Base-by-base conservation (phyloP, 2,329 filamentous ascomycete species). In the Capronia epimyces region DNA sequence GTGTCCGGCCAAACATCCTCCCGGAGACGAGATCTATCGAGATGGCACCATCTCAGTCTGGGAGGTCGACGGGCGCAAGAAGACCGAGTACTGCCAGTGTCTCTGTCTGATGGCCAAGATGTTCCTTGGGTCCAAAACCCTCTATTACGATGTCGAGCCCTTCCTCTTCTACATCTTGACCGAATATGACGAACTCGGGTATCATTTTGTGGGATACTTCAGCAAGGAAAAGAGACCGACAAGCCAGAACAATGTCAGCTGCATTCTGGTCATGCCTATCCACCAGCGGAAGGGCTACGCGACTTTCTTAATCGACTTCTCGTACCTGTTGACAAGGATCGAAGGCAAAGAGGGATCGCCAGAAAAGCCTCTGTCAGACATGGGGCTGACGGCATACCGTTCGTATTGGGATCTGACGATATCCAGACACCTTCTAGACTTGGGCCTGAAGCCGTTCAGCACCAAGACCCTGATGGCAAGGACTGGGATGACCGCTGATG, bases 121-220 rank as follows among this genome's bases (percentile, higher is more conserved):
- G 71, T 98, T 98, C 66, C 78, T 98, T 31, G 93, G 95, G 60
- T 94, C 96, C 68, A 98, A 98, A 70, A 97, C 93, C 3, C 81
- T 98, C 6, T 98, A 96, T 74, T 98, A 98, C 72, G 93, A 98
- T 63, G 93, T 98, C n/a, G 93, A 98, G 58, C 93, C 93, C 0
- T 98, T 98, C 66, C 73, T 98, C 29, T 98, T 98, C 74, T 98
- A 98, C 70, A 91, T 95, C 68, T 96, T 98, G 91, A 88, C 88
- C 21, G 85, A 84, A 34, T 83, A 87, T 60, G 87, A 90, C 58
- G 89, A 95, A 43, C 84, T 89, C 62, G 93, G 93, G 12, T 93
- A 86, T 63, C 93, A 97, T 65, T 80, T 98, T 43, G 87, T 98
- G n/a, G 93, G 93, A n/a, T 98, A 96, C 66, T 98, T 98, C 69